Base-by-base conservation (phyloP, 805 yeast genomes). In the Teunomyces kruisii region DNA sequence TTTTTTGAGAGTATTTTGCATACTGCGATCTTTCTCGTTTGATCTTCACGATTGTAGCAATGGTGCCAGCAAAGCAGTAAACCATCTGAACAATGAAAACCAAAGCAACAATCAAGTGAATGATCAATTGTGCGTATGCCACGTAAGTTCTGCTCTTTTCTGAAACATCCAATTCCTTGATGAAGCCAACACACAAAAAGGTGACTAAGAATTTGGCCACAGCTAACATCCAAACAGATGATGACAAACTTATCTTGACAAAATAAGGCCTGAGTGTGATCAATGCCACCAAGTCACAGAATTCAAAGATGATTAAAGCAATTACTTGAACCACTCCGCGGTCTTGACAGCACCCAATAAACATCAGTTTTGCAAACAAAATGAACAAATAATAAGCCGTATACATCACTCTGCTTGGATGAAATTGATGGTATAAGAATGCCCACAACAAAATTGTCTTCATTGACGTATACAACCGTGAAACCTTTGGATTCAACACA, bases 371-470 rank as follows among this genome's bases (percentile, higher is more conserved):
- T 27, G 43, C 38, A 1, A 70, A 13, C 1, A 76, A 27, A 12
- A 62, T 62, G 0, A 59, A 17, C 9, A 62, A 55, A 31, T 76
- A 80, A 28, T 71, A 50, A 2, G 67, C 50, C 10, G 71, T 66
- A 50, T 62, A 78, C 42, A 57, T 60, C 1, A 73, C 65, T 46
- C 63, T 60, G 12, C 64, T 56, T 1, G 83, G 81, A 17, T 69
- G 65, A 54, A 71, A 75, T 13, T 64, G 61, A 43, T 68, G 65
- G 55, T 78, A 79, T 17, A 68, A 53, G 39, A 64, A 61, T 3
- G 75, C 69, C 81, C 82, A 80, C 2, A 70, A 43, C 41, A 77
- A 63, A 32, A 79, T 70, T 5, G 71, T 60, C 42, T 65, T 70
- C 44, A 77, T 62, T 1, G 81, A 77, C 3, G 80, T 71, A 52